Evolutionary conservation across 2,329 filamentous ascomycete species (phyloP), one percentile per base, ranked within the genome.

Genomic region (Sclerotinia borealis): DNA sequence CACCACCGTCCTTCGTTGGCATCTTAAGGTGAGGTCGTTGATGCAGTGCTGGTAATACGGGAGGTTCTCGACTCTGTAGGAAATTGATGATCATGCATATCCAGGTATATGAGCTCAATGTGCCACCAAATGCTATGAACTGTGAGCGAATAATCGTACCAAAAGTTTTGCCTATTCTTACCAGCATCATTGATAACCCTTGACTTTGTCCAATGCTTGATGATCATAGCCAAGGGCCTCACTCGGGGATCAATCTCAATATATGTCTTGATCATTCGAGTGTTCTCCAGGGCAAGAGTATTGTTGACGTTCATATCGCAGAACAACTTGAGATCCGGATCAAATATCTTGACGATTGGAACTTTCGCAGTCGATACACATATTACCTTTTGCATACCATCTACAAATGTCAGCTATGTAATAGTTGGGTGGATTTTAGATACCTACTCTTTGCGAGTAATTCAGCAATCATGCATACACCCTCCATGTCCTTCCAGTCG

Each of bases 251-350:
- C 95, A 63, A 96, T 89, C 72, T 96, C 88, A 66, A 99, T 92
- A 77, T 99, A 99, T 0, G 92, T 96, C 74, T 93, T 91, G 71
- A 99, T 95, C 93, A 99, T 96, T 58, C 93, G 87, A 17, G 95
- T 99, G 73, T 99, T 99, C 76, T 98, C 93, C 66, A 99, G 80
- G 4, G 95, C 95, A 60, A 96, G 78, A 0, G 93, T 95, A 72
- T 98, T 99, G 79, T 99, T 99, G 78, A 99, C 93, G 71, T 99
- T 99, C 89, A 99, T 95, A 75, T 99, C 95, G 76, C 93, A 97
- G 19, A 92, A 90, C 58, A 99, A 81, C 68, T 88, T 81, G 63
- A 97, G 81, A 75, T 96, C 92, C 3, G 95, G 95, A 75, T 99
- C 95, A 93, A 95, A 99, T 63, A 96, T 91, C 79, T 98, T 98